phyloP scores from a whole-genome alignment of 192 early-diverging fungal species.

The Funneliformis mosseae region DNA sequence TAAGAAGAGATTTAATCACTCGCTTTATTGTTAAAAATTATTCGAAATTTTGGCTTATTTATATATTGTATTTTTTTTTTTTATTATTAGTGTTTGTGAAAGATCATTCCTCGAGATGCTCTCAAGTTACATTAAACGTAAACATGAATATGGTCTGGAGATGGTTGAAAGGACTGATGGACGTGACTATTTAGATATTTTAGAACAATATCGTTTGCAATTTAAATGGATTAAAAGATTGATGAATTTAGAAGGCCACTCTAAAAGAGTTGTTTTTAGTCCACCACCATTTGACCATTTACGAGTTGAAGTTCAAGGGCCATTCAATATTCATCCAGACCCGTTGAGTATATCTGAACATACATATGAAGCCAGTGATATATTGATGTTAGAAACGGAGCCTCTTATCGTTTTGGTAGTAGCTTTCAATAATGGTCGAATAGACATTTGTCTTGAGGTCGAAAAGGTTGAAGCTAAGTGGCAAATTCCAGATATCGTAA shows the following conservation, averaged over 20 bases:
- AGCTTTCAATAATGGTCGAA: conserved; percentile 59
- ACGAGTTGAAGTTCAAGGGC: conserved; percentile 49
- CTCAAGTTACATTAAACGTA: conserved; percentile 23
- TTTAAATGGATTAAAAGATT: conserved; percentile 53
- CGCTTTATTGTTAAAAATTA: no score
- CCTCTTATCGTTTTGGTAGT: conserved; percentile 57
- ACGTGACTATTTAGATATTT: background rate
- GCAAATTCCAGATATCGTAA: conserved; percentile 7
- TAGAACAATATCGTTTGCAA: conserved; percentile 37
- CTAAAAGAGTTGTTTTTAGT: conserved; percentile 32
- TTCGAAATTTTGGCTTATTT: background rate
- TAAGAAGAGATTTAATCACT: background rate
- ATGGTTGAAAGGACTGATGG: background rate
- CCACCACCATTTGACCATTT: conserved; percentile 24
- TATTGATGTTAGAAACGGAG: conserved; percentile 47
- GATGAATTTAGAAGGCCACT: conserved; percentile 32
- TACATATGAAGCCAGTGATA: conserved; percentile 43
- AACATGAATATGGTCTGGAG: background rate
- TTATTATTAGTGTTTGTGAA: conserved; percentile 5
- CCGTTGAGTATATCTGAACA: conserved; percentile 39
- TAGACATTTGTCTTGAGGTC: conserved; percentile 66
- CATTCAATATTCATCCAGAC: conserved; percentile 50
- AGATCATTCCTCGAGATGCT: conserved; percentile 11
- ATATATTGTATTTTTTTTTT: background rate
- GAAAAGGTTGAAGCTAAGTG: conserved; percentile 48